Conservation (phyloP, 1,284 basidiomycete species). For the Microstroma glucosiphilum region DNA sequence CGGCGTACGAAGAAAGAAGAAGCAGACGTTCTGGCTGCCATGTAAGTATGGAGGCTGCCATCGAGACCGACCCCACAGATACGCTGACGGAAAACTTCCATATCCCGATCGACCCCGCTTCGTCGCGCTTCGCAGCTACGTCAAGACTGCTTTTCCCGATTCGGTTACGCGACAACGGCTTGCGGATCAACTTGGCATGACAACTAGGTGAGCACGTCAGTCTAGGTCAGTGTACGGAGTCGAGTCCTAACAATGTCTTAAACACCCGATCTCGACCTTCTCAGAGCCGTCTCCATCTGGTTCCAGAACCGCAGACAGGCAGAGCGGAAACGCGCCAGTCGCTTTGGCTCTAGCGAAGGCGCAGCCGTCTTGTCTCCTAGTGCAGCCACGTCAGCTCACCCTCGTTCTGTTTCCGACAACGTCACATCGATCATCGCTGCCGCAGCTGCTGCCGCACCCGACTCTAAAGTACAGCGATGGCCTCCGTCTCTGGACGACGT, state of each 20-base stretch:
- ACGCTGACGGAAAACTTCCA: not conserved
- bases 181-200: conserved; percentile 38
- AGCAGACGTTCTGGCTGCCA: conserved; percentile 6
- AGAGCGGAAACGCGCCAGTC: conserved; percentile 46
- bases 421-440: not conserved
- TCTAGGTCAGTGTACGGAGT: not conserved
- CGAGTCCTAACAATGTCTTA: not conserved
- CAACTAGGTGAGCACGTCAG: conserved; percentile 28
- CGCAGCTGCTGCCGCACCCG: not conserved
- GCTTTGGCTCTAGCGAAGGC: conserved; percentile 18
- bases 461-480: conserved; percentile 6
- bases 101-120: not conserved
- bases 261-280: not conserved
- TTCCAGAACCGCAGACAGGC: conserved; percentile 48
- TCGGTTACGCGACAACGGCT: conserved; percentile 36
- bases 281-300: conserved; percentile 42
- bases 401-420: not conserved
- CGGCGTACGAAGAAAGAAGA: conserved; percentile 13
- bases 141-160: conserved; percentile 43
- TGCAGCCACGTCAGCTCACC: not conserved
- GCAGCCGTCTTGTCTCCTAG: conserved; percentile 5
- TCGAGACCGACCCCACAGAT: not conserved
- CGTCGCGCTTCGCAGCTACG: conserved; percentile 16
- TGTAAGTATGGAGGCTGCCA: not conserved
- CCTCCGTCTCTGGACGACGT: conserved; percentile 10